Conservation (phyloP, 2,329 filamentous ascomycete genomes). For the Epicoccum nigrum region DNA sequence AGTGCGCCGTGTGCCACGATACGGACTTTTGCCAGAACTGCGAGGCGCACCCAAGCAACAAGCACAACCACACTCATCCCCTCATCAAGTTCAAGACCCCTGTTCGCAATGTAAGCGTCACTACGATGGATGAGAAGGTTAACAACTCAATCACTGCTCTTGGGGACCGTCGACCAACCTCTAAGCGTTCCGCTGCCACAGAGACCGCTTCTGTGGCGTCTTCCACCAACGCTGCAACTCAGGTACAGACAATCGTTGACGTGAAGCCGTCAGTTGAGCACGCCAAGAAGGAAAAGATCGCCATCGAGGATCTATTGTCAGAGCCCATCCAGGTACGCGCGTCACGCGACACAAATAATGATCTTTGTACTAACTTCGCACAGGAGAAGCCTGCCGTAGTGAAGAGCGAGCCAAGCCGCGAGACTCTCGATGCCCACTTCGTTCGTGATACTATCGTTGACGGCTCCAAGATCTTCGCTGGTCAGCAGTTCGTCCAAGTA, state of each 20-base stretch:
- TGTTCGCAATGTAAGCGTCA: conserved; percentile 85
- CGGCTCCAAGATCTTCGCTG: conserved; percentile 72
- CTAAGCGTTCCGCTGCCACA: conserved; percentile 56
- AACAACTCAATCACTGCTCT: conserved; percentile 71
- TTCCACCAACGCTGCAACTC: conserved; percentile 60
- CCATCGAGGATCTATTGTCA: conserved; percentile 46
- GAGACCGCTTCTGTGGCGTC: conserved; percentile 56
- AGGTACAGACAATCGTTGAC: conserved; percentile 67
- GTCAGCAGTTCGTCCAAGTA: conserved; percentile 81
- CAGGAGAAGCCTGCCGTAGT: conserved; percentile 38
- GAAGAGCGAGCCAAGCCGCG: neutral
- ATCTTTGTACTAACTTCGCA: conserved; percentile 32
- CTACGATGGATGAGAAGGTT: conserved; percentile 78
- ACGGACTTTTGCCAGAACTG: conserved; percentile 94
- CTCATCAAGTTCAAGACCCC: conserved; percentile 97
- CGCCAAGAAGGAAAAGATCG: conserved; percentile 52
- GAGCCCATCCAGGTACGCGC: conserved; percentile 30
- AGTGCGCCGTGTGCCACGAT: conserved; percentile 95
- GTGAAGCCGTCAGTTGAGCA: conserved; percentile 64
- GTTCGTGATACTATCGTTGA: conserved; percentile 79
- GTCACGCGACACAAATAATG: conserved; percentile 20
- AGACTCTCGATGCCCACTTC: conserved; percentile 68
- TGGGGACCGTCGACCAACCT: conserved; percentile 66
- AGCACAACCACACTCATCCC: conserved; percentile 94
- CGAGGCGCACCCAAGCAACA: conserved; percentile 83